Evolutionary conservation across 306 rosid genomes (phyloP).

Genomic region (Cucurbita moschata): DNA sequence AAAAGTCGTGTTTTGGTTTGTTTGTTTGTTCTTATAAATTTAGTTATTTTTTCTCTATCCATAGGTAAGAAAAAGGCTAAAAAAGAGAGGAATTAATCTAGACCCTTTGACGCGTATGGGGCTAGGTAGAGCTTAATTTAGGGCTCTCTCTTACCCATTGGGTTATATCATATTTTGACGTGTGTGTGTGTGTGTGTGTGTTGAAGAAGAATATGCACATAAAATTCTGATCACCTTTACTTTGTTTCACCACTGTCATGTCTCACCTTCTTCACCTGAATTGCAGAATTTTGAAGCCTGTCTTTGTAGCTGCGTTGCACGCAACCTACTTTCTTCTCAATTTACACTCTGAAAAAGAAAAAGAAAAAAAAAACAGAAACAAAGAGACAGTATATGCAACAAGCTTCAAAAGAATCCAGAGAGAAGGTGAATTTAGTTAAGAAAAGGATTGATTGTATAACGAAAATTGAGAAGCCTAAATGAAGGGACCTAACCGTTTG

Average conservation of each 20-base stretch:
- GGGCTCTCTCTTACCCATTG: not conserved
- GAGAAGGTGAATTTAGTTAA: no score
- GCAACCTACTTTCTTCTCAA: slow-evolving; percentile 3
- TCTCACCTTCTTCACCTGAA: not conserved
- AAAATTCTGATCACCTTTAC: not conserved
- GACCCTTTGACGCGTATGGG: slow-evolving; percentile 5
- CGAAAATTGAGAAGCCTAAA: not conserved
- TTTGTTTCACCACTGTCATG: slow-evolving; percentile 1
- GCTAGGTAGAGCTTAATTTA: slow-evolving; percentile 10
- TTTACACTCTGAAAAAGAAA: slow-evolving; percentile 3
- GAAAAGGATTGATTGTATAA: not conserved
- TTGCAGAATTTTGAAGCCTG: slow-evolving; percentile 6
- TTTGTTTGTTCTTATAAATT: not conserved
- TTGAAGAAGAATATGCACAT: not conserved
- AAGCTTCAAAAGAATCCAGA: no score
- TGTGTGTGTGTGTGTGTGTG: not conserved
- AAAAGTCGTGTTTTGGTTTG: not conserved
- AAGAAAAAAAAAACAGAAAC: not conserved
- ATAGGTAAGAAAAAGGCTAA: slow-evolving; percentile 1
- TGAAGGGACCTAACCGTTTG: not conserved
- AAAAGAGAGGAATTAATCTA: slow-evolving; percentile 1
- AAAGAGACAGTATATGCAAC: not conserved
- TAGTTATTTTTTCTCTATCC: no score
- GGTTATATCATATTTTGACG: not conserved
- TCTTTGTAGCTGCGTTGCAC: not conserved